phyloP scores from a whole-genome alignment of 163 green algal species.

The Scenedesmus sp. region DNA sequence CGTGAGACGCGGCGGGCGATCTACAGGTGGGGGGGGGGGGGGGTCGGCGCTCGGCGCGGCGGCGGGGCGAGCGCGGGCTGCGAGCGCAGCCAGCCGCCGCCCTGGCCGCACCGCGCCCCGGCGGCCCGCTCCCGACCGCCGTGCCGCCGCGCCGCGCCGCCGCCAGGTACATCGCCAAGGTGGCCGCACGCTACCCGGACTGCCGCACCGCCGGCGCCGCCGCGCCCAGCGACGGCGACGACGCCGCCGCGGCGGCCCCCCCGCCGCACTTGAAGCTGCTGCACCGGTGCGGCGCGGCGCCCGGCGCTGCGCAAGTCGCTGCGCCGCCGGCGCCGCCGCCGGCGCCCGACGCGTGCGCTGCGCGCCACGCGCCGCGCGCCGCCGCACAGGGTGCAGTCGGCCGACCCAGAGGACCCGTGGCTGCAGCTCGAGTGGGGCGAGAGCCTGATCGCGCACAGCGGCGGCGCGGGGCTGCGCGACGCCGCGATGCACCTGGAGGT shows the following conservation, averaged over 20 bases:
- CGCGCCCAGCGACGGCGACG: background rate
- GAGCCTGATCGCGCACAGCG: constrained; percentile 45
- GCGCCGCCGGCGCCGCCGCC: background rate
- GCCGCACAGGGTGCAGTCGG: constrained; percentile 59
- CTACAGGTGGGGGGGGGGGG: constrained; percentile 15
- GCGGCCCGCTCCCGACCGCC: background rate
- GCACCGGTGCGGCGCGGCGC: constrained; percentile 17
- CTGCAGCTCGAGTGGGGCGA: constrained; percentile 76
- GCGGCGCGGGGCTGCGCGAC: background rate
- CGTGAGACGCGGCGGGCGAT: background rate
- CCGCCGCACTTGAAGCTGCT: constrained; percentile 45
- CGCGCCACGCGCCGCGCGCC: background rate
- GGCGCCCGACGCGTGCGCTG: background rate
- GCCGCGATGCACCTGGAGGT: constrained; percentile 39
- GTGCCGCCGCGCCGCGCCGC: no score
- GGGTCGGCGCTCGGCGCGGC: background rate
- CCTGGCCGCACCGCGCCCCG: no score
- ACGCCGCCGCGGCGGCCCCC: background rate
- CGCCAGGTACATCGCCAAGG: constrained; percentile 26
- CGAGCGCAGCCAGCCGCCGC: background rate
- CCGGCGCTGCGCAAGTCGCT: background rate
- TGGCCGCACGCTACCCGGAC: background rate
- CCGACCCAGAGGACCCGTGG: constrained; percentile 68
- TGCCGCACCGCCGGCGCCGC: constrained; percentile 23
- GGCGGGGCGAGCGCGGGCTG: background rate